Percentiles rank a stretch among this genome's conserved stretches.
phyloP scores from a whole-genome alignment of 2,329 filamentous ascomycete species.

The Calonectria hongkongensis region DNA sequence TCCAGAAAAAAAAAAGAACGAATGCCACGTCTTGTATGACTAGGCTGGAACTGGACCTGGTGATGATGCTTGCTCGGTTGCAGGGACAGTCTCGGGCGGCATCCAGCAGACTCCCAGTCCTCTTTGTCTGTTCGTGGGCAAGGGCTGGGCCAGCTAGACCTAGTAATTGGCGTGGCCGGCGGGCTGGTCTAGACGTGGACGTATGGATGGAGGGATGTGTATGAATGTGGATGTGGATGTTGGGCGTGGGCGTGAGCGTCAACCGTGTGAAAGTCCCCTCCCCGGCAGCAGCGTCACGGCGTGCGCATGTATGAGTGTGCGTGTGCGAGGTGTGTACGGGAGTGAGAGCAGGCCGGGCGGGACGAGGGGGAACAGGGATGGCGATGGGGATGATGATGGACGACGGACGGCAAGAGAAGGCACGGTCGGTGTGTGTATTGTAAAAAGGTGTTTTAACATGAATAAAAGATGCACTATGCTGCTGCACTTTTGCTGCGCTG shows the following conservation, averaged over 20 bases:
- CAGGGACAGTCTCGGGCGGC: conserved; percentile 53
- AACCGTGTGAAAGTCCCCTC: conserved; percentile 20
- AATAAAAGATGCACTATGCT: conserved; percentile 17
- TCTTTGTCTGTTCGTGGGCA: conserved; percentile 48
- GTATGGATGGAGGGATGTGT: conserved; percentile 30
- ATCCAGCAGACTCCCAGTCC: conserved; percentile 47
- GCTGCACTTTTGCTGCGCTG: conserved; percentile 14
- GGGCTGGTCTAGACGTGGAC: conserved; percentile 35
- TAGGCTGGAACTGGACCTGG: conserved; percentile 44
- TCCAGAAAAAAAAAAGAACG: conserved; percentile 45
- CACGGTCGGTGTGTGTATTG: conserved; percentile 29
- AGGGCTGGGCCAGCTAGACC: conserved; percentile 31
- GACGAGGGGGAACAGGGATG: conserved; percentile 21
- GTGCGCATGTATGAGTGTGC: conserved; percentile 26
- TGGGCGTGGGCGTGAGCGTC: conserved; percentile 25
- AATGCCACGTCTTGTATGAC: conserved; percentile 55
- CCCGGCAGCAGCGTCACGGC: conserved; percentile 34
- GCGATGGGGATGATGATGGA: conserved; percentile 11
- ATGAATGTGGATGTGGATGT: conserved; percentile 22
- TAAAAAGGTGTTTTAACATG: conserved; percentile 22
- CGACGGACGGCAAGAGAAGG: conserved; percentile 22
- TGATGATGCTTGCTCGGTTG: conserved; percentile 53
- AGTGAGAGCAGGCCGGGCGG: conserved; percentile 21
- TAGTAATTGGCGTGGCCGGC: conserved; percentile 37
- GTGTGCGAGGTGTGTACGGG: conserved; percentile 35